These are phyloP conservation scores for Epichloe hybrida DNA, from an alignment of 2,329 filamentous ascomycete genomes.

Conservation along the genomic window DNA sequence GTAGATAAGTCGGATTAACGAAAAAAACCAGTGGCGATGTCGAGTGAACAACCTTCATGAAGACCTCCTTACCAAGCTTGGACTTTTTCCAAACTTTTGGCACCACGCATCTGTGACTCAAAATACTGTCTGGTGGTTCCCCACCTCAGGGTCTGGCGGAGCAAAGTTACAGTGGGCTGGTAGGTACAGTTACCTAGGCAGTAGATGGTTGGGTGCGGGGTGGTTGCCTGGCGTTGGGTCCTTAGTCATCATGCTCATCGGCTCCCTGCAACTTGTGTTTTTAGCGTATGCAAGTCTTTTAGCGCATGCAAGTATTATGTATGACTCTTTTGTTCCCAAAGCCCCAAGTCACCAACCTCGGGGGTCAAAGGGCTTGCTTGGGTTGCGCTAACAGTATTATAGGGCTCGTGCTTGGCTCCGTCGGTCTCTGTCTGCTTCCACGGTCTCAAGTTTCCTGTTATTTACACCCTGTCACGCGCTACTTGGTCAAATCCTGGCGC, in stretches of 20 bases:
- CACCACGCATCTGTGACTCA: conserved; percentile 5
- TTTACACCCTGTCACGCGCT: too few species aligned
- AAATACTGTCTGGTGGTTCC: background rate
- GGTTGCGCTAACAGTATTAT: background rate
- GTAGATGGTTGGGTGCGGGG: background rate
- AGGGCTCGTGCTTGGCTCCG: too few species aligned
- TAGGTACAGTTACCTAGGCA: background rate
- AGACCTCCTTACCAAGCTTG: background rate
- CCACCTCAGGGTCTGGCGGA: conserved; percentile 3
- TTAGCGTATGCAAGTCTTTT: background rate
- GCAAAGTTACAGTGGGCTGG: background rate
- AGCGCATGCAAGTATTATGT: background rate
- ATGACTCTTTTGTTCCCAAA: background rate
- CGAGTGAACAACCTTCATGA: conserved; percentile 3
- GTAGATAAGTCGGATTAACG: background rate
- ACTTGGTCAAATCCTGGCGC: background rate
- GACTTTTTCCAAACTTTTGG: conserved; percentile 1
- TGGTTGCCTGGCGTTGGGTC: background rate
- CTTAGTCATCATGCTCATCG: too few species aligned
- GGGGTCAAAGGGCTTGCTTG: background rate
- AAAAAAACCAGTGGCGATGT: background rate
- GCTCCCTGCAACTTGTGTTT: too few species aligned
- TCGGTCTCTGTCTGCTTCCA: too few species aligned
- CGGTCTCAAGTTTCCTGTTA: too few species aligned
- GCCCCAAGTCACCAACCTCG: background rate